A percentile compares a stretch with the other conserved stretches of the same genome.
phyloP scores from a whole-genome alignment of 1,284 basidiomycete genomes.

The Melampsora americana region DNA sequence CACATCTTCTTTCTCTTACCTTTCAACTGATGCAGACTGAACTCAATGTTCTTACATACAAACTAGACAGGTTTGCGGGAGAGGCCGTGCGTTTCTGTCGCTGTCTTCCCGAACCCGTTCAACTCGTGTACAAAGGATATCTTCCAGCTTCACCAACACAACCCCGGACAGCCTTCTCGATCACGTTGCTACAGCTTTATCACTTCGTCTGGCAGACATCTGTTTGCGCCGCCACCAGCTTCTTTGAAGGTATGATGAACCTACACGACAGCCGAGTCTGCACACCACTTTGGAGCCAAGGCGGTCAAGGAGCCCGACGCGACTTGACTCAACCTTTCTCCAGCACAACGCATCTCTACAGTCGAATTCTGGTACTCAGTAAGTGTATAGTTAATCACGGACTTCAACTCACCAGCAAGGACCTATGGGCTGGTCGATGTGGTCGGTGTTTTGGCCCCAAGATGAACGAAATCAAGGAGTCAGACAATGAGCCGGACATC shows the following conservation, averaged over 20 bases:
- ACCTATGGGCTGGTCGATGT: not conserved
- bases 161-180: too few relatives aligned
- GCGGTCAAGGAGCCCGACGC: too few relatives aligned
- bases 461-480: too few relatives aligned
- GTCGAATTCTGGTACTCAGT: not conserved
- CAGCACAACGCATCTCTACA: not conserved
- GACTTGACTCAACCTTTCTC: too few relatives aligned
- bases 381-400: not conserved
- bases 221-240: not conserved
- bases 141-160: not conserved
- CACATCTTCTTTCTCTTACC: too few relatives aligned
- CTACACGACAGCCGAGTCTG: too few relatives aligned
- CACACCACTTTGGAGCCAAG: too few relatives aligned
- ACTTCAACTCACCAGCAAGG: not conserved
- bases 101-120: conserved; percentile 17
- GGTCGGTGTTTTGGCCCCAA: too few relatives aligned
- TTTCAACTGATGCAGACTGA: too few relatives aligned
- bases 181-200: conserved; percentile 8
- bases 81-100: not conserved
- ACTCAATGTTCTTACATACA: too few relatives aligned
- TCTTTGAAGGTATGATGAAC: not conserved
- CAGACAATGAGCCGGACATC: too few relatives aligned
- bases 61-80: not conserved
- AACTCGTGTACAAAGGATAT: conserved; percentile 6
- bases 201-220: conserved; percentile 16